Percentiles rank a stretch among this genome's conserved stretches.
phyloP scores from a whole-genome alignment of 2,329 filamentous ascomycete genomes.

The Stachybotrys chlorohalonatus region DNA sequence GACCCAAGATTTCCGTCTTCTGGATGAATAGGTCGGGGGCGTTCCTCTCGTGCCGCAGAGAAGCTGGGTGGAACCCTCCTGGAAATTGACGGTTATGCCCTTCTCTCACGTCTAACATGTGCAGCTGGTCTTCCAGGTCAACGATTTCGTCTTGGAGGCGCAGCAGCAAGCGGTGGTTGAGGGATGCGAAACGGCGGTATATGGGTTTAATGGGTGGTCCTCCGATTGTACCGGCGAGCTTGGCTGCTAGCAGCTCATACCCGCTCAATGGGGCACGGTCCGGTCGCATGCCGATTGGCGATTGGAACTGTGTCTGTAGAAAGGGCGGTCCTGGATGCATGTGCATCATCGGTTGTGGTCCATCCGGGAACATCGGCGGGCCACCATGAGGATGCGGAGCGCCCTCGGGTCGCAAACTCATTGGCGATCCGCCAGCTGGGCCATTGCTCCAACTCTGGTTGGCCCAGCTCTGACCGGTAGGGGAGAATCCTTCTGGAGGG shows the following conservation, averaged over 20 bases:
- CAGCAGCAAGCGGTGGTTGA: constrained; percentile 75
- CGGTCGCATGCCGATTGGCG: constrained; percentile 3
- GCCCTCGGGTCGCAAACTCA: not conserved
- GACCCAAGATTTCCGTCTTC: constrained; percentile 50
- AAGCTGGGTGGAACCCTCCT: constrained; percentile 44
- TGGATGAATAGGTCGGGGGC: constrained; percentile 50
- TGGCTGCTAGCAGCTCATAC: constrained; percentile 54
- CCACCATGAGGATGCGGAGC: not conserved
- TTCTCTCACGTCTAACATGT: constrained; percentile 53
- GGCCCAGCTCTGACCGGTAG: not conserved
- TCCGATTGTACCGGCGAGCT: constrained; percentile 25
- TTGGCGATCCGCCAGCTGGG: not conserved
- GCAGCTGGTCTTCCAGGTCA: constrained; percentile 72
- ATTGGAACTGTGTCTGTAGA: not conserved
- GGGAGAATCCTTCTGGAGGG: not conserved
- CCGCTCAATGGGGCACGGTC: constrained; percentile 41
- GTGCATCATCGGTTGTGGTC: not conserved
- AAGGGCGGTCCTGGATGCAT: not conserved
- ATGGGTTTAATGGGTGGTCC: constrained; percentile 43
- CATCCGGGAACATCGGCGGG: not conserved
- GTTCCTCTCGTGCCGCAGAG: constrained; percentile 46
- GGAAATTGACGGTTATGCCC: constrained; percentile 35
- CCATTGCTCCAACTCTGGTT: not conserved
- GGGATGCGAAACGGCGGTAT: constrained; percentile 72
- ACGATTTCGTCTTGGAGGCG: constrained; percentile 79